Evolutionary conservation across 2,329 filamentous ascomycete genomes (phyloP).

Genomic region (Bertia moriformis): DNA sequence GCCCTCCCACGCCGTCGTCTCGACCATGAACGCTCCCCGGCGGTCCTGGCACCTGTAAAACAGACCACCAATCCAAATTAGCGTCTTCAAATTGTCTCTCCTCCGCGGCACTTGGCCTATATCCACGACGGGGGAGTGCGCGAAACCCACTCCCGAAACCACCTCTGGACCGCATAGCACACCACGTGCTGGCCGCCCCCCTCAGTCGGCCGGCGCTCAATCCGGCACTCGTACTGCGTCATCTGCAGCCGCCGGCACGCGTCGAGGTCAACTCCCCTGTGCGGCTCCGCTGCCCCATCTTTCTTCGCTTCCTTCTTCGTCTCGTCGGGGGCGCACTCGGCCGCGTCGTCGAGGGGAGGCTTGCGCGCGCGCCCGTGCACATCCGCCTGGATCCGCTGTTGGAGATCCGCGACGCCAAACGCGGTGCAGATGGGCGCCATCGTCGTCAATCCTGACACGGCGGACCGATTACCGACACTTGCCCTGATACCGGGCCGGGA

Average conservation of each 20-base stretch:
- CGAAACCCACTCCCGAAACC: slow-evolving; percentile 41
- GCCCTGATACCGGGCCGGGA: neutral
- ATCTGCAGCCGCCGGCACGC: slow-evolving; percentile 41
- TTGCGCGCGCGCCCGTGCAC: slow-evolving; percentile 36
- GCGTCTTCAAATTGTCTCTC: no score
- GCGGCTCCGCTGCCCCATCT: no score
- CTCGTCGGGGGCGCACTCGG: no score
- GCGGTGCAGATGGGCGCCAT: slow-evolving; percentile 45
- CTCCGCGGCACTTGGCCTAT: no score
- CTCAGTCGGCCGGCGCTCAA: slow-evolving; percentile 32
- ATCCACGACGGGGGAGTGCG: no score
- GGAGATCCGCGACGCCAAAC: slow-evolving; percentile 36
- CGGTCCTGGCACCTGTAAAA: slow-evolving; percentile 43
- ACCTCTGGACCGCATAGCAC: slow-evolving; percentile 41
- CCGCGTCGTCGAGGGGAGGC: slow-evolving; percentile 18
- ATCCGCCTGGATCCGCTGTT: slow-evolving; percentile 30
- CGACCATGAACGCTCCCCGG: slow-evolving; percentile 41
- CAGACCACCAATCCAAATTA: no score
- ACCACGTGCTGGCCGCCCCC: slow-evolving; percentile 27
- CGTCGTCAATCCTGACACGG: neutral
- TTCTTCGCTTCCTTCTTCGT: no score
- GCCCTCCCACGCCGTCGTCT: slow-evolving; percentile 53
- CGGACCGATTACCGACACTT: slow-evolving; percentile 2
- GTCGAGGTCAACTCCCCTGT: slow-evolving; percentile 23
- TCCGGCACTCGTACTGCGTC: slow-evolving; percentile 45